Percentiles rank a stretch among this genome's conserved stretches.
Evolutionary conservation across 2,329 filamentous ascomycete species (phyloP).

Genomic region (Setomelanomma holmii): DNA sequence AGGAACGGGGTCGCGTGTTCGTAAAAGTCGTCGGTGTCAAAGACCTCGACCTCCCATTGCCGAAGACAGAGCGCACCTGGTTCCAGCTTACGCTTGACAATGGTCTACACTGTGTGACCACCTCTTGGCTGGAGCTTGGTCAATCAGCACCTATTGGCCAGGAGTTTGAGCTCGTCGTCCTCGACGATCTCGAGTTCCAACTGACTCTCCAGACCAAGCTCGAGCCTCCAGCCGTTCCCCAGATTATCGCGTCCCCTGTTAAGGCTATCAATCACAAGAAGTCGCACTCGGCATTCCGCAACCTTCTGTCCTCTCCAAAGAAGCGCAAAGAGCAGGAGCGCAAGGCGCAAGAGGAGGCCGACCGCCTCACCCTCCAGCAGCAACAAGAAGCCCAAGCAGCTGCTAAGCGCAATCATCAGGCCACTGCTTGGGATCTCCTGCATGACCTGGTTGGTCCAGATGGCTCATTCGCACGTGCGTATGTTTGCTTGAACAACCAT

Average conservation of each 20-base stretch:
- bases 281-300: conserved; percentile 77
- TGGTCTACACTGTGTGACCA: conserved; percentile 96
- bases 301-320: conserved; percentile 85
- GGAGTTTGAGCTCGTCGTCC: conserved; percentile 96
- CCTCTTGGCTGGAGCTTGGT: conserved; percentile 90
- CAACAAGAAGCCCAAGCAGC: conserved; percentile 47
- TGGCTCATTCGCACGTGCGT: conserved; percentile 92
- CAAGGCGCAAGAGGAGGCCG: conserved; percentile 81
- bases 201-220: conserved; percentile 95
- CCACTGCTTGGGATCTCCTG: conserved; percentile 83
- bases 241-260: conserved; percentile 58
- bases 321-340: conserved; percentile 95
- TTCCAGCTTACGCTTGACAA: conserved; percentile 99
- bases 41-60: conserved; percentile 88
- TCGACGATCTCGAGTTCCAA: conserved; percentile 98
- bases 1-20: conserved; percentile 88
- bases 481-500: conserved; percentile 92
- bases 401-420: conserved; percentile 66
- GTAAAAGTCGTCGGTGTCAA: conserved; percentile 99
- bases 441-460: conserved; percentile 88
- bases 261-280: conserved; percentile 76
- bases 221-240: conserved; percentile 70
- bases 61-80: conserved; percentile 87
- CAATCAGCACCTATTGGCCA: conserved; percentile 94
- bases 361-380: conserved; percentile 65